Conservation (phyloP, 1,284 basidiomycete genomes). For the Leccinum colubrinum region DNA sequence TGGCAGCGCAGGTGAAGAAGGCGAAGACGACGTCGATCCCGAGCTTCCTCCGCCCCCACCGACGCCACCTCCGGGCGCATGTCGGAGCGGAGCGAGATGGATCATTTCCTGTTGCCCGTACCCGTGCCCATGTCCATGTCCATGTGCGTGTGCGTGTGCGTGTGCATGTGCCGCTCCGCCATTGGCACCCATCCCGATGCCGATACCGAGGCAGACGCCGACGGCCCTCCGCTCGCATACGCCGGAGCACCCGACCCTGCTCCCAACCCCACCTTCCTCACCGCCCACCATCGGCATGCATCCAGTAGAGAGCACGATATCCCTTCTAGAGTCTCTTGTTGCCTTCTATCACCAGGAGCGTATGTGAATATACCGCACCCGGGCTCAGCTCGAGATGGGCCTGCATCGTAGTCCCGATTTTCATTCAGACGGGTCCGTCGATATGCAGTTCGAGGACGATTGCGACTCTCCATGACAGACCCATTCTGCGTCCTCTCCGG, state of each 20-base stretch:
- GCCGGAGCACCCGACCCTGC: conserved; percentile 13
- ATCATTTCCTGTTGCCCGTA: conserved; percentile 42
- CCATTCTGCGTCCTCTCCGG: conserved; percentile 17
- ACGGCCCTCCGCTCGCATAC: neutral
- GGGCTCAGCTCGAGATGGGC: conserved; percentile 43
- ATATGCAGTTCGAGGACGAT: conserved; percentile 20
- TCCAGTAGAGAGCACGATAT: conserved; percentile 42
- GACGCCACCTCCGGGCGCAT: conserved; percentile 10
- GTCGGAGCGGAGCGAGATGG: conserved; percentile 54
- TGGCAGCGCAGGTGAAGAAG: conserved; percentile 29
- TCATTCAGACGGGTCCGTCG: conserved; percentile 18
- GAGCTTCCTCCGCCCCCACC: conserved; percentile 5
- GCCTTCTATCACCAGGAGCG: conserved; percentile 66
- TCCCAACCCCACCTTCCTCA: conserved; percentile 48
- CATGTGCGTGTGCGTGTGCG: too few relatives aligned
- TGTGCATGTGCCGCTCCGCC: conserved; percentile 1
- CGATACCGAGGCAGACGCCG: conserved; percentile 1
- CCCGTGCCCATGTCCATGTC: neutral
- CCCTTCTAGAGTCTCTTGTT: conserved; percentile 60
- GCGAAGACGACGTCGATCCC: conserved; percentile 21
- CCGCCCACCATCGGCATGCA: conserved; percentile 35
- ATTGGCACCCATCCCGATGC: conserved; percentile 18
- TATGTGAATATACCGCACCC: conserved; percentile 62
- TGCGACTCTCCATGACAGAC: conserved; percentile 12
- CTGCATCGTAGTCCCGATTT: conserved; percentile 21